Base-by-base conservation (phyloP, 495 filamentous ascomycete species). In the Rhypophila decipiens region DNA sequence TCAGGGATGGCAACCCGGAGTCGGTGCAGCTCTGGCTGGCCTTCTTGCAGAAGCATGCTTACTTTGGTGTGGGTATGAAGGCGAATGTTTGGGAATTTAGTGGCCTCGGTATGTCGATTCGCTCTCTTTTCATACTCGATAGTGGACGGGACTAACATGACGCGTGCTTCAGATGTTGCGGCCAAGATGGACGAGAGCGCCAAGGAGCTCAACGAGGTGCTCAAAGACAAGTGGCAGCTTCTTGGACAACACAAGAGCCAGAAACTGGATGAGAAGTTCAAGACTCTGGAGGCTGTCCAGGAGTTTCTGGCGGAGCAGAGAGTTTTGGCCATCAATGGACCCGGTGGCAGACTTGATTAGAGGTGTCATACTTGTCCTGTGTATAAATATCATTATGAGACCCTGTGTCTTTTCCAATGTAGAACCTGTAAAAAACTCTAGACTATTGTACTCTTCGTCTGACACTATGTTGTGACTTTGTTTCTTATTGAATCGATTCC, bases 61-160 rank as follows among this genome's bases (percentile, higher is more conserved):
- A 91, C 62, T 87, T 94, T 61, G 93, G 94, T 8, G 83, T 97
- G 21, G 93, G 93, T 58, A 95, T 98, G 90, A 98, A 98, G 75
- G 91, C 94, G 20, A 96, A 98, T 60, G 76, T 97, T 39, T 98
- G 85, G 84, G 86, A 91, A 59, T 85, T 85, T 70, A 80, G 85
- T 55, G 78, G 76, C 47, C 60, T 95, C 24, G 85, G 87, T 66
- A 67, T 42, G 73, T 70, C 52, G 40, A 41, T 45, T n/a, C n/a
- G n/a, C n/a, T n/a, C n/a, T n/a, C n/a, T n/a, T n/a, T n/a, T n/a
- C n/a, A n/a, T n/a, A n/a, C n/a, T n/a, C n/a, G n/a, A n/a, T n/a
- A n/a, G n/a, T n/a, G n/a, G n/a, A n/a, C n/a, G n/a, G n/a, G n/a
- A n/a, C n/a, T n/a, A n/a, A n/a, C n/a, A n/a, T n/a, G n/a, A n/a